phyloP scores from a whole-genome alignment of 768 basidiomycete genomes.

The Amanita fuliginea region DNA sequence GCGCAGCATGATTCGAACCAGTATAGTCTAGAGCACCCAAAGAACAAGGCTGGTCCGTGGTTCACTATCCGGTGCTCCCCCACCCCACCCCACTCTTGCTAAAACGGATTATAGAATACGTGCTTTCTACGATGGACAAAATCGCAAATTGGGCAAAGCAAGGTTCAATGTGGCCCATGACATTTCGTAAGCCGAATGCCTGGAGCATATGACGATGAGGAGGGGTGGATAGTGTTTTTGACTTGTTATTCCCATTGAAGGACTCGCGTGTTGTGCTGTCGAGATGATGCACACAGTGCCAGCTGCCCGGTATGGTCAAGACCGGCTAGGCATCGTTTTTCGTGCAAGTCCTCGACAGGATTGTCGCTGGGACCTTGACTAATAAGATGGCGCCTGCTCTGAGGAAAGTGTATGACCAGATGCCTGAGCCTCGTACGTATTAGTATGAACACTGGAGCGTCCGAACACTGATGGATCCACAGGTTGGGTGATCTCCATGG shows the following conservation, averaged over 20 bases:
- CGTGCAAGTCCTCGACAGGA: slow-evolving; percentile 99
- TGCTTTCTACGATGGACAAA: slow-evolving; percentile 92
- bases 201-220: neutral
- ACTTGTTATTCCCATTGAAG: slow-evolving; percentile 24
- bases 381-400: slow-evolving; percentile 99
- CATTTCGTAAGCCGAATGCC: slow-evolving; percentile 65
- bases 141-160: slow-evolving; percentile 96
- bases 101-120: slow-evolving; percentile 65
- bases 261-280: slow-evolving; percentile 97
- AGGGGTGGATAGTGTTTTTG: too few relatives aligned
- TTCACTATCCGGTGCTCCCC: too few relatives aligned
- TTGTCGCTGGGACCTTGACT: slow-evolving; percentile 96
- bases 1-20: slow-evolving; percentile 79
- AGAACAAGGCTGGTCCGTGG: slow-evolving; percentile 75
- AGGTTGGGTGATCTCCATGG: slow-evolving; percentile 99
- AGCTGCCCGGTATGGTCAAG: slow-evolving; percentile 96
- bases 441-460: slow-evolving; percentile 16
- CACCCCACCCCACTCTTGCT: too few relatives aligned
- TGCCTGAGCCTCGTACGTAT: slow-evolving; percentile 93
- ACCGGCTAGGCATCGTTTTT: slow-evolving; percentile 94
- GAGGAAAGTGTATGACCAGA: slow-evolving; percentile 94
- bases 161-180: slow-evolving; percentile 99
- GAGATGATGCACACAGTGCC: slow-evolving; percentile 99
- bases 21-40: slow-evolving; percentile 75
- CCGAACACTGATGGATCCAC: too few relatives aligned